phyloP scores from a whole-genome alignment of 345 rosid genomes.

The Euclidium syriacum region DNA sequence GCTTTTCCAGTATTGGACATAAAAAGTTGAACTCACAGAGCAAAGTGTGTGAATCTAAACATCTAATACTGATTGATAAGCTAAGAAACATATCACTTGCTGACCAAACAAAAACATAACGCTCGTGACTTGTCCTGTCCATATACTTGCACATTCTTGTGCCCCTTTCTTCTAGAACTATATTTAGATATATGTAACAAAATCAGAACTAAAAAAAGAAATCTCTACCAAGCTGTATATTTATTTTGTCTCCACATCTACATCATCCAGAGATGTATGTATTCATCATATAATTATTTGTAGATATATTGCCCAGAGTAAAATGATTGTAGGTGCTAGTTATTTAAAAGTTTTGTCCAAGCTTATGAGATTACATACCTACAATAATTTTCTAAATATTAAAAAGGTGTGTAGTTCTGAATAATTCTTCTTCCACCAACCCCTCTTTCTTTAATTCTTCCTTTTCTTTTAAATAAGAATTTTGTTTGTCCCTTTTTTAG shows the following conservation, averaged over 20 bases:
- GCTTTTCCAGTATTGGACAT: not conserved
- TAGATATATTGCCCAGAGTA: not conserved
- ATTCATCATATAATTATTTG: not conserved
- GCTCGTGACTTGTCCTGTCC: not conserved
- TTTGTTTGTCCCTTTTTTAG: not conserved
- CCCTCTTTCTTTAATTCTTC: not conserved
- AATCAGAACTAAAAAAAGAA: not conserved
- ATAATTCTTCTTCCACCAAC: constrained; percentile 23
- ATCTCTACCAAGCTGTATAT: not conserved
- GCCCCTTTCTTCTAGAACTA: not conserved
- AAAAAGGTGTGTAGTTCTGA: not conserved
- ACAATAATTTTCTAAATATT: not conserved
- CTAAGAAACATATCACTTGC: too few species aligned
- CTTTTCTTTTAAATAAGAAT: not conserved
- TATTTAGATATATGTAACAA: not conserved
- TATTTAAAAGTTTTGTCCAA: not conserved
- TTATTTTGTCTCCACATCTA: not conserved
- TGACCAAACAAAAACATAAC: too few species aligned
- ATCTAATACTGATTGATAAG: not conserved
- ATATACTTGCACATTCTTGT: not conserved
- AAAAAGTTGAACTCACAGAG: not conserved
- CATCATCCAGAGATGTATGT: not conserved
- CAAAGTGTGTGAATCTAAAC: not conserved
- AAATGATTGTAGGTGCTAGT: constrained; percentile 2
- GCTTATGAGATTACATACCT: too few species aligned